phyloP scores from a whole-genome alignment of 1,284 basidiomycete species.

The Trichosporon coremiiforme region DNA sequence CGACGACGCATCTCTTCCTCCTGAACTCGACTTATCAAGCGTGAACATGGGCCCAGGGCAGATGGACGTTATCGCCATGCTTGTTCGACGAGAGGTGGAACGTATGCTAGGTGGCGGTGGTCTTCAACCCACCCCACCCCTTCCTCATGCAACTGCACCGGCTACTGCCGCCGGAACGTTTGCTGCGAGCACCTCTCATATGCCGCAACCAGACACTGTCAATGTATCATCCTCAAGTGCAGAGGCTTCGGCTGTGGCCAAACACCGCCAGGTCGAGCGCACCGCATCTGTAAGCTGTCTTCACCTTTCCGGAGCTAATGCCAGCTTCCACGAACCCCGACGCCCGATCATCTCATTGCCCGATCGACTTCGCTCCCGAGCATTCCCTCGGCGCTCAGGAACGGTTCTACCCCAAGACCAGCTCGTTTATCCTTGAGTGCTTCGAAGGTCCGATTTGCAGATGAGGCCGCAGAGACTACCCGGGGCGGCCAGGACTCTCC shows the following conservation, averaged over 20 bases:
- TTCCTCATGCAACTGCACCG: background rate
- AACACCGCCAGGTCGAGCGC: background rate
- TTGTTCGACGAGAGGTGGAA: slow-evolving; percentile 18
- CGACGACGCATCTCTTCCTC: background rate
- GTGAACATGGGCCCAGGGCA: background rate
- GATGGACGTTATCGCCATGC: slow-evolving; percentile 7
- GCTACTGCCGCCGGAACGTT: background rate
- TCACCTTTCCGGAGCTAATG: background rate
- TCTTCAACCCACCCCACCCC: background rate
- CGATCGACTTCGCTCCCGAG: background rate
- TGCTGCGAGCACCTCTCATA: background rate
- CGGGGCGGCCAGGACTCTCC: background rate
- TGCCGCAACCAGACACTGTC: background rate
- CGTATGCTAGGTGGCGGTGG: background rate
- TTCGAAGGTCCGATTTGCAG: background rate
- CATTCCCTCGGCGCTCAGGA: background rate
- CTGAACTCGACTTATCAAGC: background rate
- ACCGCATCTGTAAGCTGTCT: background rate
- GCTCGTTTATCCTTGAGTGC: background rate
- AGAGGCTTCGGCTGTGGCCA: background rate
- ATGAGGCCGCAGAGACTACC: background rate
- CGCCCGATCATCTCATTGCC: background rate
- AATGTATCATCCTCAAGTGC: background rate
- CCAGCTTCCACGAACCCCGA: background rate
- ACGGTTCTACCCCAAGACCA: background rate